Base-by-base conservation (phyloP, 2,329 filamentous ascomycete species). In the Colletotrichum agaves region DNA sequence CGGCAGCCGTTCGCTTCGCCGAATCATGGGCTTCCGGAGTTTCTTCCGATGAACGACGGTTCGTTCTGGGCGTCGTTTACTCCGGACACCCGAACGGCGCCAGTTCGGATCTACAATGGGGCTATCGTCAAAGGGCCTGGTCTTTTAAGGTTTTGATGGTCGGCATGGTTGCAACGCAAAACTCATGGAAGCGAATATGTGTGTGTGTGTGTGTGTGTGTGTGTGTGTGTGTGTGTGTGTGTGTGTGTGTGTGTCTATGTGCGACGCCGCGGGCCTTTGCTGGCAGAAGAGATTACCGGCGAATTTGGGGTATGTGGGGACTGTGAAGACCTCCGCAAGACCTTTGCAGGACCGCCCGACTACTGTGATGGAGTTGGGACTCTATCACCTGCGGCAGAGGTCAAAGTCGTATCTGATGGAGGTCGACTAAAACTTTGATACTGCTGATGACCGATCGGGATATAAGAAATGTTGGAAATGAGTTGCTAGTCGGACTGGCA, bases 111-210 rank as follows among this genome's bases (percentile, higher is more conserved):
- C 39, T 31, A 47, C 31, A 33, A 63, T 41, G 31, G 41, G 27
- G 27, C 17, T 35, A 46, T 56, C 49, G 11, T 21, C 2, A 11
- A 8, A 58, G n/a, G 55, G 41, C 39, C 44, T 13, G 21, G 13
- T 33, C 27, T 55, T 55, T 56, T 31, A 57, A 50, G 61, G 56
- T 63, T 33, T 19, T 49, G 41, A 57, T 49, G 41, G 41, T 62
- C 58, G 35, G n/a, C n/a, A 49, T 35, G 27, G n/a, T n/a, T 55
- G 57, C 23, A 41, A 52, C 17, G 39, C 23, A 17, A 61, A 33
- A 39, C 41, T 47, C 11, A 15, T 33, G 39, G 49, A 39, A 66
- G 50, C 33, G 63, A 61, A n/a, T n/a, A n/a, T 15, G 46, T 39
- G 19, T 17, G 21, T 13, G 12, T 37, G 12, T 37, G 47, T 33